Evolutionary conservation across 208 protist genomes (phyloP).

Genomic region (Balamuthia mandrillaris): DNA sequence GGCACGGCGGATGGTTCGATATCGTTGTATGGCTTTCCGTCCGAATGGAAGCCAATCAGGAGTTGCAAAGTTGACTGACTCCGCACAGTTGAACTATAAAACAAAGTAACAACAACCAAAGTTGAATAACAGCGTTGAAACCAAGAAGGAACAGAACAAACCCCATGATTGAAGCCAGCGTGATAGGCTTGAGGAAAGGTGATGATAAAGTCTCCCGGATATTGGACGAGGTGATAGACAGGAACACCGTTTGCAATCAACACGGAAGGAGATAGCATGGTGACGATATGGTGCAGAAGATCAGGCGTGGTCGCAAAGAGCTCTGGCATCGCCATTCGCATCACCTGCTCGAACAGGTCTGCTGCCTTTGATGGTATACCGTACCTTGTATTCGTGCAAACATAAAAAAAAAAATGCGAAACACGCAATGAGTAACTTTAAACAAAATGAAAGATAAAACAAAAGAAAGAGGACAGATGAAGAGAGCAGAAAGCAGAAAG

Average conservation of each 20-base stretch:
- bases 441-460: background rate
- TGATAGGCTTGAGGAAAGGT: slow-evolving; percentile 77
- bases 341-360: slow-evolving; percentile 59
- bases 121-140: background rate
- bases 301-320: slow-evolving; percentile 64
- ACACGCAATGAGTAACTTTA: background rate
- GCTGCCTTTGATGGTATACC: slow-evolving; percentile 29
- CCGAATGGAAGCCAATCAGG: slow-evolving; percentile 68
- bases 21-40: background rate
- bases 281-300: slow-evolving; percentile 68
- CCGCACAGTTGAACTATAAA: slow-evolving; percentile 73
- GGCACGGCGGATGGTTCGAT: background rate
- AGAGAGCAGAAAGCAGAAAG: background rate
- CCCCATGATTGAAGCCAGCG: slow-evolving; percentile 71
- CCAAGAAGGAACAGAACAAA: background rate
- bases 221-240: slow-evolving; percentile 55
- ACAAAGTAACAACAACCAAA: background rate
- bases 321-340: slow-evolving; percentile 41
- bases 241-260: slow-evolving; percentile 47
- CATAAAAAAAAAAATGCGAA: background rate
- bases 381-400: background rate
- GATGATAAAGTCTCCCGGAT: slow-evolving; percentile 67
- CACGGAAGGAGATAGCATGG: slow-evolving; percentile 56
- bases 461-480: background rate
- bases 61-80: slow-evolving; percentile 73